Conservation (phyloP, 208 protist species). For the Polymyxa betae region DNA sequence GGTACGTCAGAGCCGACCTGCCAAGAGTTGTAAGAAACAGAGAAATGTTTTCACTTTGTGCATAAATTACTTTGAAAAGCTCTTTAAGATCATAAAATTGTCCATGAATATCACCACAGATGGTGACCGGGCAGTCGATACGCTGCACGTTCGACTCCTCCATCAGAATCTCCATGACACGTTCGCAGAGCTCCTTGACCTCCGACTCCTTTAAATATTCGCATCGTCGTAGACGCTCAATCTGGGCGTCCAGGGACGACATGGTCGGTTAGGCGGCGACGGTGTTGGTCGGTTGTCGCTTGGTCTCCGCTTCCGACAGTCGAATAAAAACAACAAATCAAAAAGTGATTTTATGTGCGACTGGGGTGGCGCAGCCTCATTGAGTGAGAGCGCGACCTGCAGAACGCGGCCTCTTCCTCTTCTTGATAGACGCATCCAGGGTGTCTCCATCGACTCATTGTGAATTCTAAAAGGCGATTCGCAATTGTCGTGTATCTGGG, state of each 20-base stretch:
- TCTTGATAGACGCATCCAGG: too few species aligned
- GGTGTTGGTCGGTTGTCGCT: too few species aligned
- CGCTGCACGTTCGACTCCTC: constrained; percentile 86
- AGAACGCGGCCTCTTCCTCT: too few species aligned
- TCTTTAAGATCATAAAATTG: constrained; percentile 97
- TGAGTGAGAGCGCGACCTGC: too few species aligned
- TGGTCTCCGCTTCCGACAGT: too few species aligned
- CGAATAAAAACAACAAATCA: too few species aligned
- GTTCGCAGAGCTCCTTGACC: constrained; percentile 83
- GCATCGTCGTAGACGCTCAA: constrained; percentile 74
- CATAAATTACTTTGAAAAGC: constrained; percentile 81
- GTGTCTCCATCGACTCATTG: too few species aligned
- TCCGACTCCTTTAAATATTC: constrained; percentile 75
- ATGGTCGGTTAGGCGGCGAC: too few species aligned
- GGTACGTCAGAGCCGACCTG: constrained; percentile 81
- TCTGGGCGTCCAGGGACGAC: constrained; percentile 71
- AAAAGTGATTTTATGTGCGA: too few species aligned
- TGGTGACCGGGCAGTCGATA: constrained; percentile 76
- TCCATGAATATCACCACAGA: constrained; percentile 99
- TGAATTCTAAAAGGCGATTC: too few species aligned
- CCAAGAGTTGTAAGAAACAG: not conserved
- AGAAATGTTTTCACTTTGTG: constrained; percentile 18
- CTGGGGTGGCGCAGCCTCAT: too few species aligned
- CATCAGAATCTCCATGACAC: constrained; percentile 85
- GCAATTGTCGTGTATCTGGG: too few species aligned